Evolutionary conservation across 2,329 filamentous ascomycete genomes (phyloP), one percentile per base, ranked within the genome.

Genomic region (Shiraia bambusicola): DNA sequence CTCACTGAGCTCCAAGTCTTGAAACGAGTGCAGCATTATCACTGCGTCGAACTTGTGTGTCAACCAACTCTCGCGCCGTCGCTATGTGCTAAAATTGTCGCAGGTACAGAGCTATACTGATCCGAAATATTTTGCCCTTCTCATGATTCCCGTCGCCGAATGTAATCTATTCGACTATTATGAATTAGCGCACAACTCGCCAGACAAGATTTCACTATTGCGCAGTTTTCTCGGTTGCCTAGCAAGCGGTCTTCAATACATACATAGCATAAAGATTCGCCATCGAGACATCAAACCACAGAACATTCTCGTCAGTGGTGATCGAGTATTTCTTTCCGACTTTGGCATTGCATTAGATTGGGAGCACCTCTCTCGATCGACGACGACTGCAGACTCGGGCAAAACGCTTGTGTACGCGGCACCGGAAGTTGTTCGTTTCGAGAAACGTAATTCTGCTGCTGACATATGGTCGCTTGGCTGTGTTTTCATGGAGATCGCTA

Each of bases 71-170:
- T 19, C 6, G 16, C n/a, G 6, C 31, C 14, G 16, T 6, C 15
- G 9, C 9, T 11, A 6, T 26, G 12, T 17, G 27, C 16, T 27
- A 10, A 26, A 11, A 7, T 9, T 10, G 5, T 7, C 9, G 25
- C 13, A 39, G 36, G 28, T 27, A 3, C 28, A 39, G 14, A 63
- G 57, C 32, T 67, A 64, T 35, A 66, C 63, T 2, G 65, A 67
- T 32, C 36, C 54, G 4, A 42, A 48, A 5, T 56, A 52, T 28
- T 43, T 66, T n/a, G 61, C 54, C 9, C 34, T 69, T 1, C 39
- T 69, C 22, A 67, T 65, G 53, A 38, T 36, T 9, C 58, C 37
- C 33, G 50, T 61, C 9, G 57, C 50, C 5, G 28, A 52, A 7
- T 35, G 39, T 17, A 37, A 54, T 30, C 16, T 40, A 9, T 30